Evolutionary conservation across 352 stramenopile genomes (phyloP), one percentile per base, ranked within the genome.

Genomic region (Hyaloperonospora arabidopsidis): DNA sequence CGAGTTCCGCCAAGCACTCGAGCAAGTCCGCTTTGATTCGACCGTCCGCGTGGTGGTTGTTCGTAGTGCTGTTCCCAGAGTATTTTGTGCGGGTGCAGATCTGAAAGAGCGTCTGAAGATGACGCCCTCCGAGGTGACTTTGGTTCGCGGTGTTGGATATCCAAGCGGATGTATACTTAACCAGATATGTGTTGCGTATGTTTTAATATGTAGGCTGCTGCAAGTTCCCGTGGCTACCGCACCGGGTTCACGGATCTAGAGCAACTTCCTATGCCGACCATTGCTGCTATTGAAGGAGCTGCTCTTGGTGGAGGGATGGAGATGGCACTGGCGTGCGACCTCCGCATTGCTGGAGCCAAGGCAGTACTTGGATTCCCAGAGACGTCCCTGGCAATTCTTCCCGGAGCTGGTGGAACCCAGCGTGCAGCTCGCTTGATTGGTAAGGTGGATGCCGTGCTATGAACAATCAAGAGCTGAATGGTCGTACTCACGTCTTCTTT

Each of bases 381-480:
- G 72, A 97, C 93, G 2, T 85, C 74, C 12, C 69, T 98, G 10
- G 93, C 84, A 0, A 98, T 97, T 57, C 83, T 98, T 12, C 93
- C 93, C 29, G 93, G 91, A 19, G 91, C 91, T 23, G 93, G 93
- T 43, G 93, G 91, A 5, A 98, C 91, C 4, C 91, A 97, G 63
- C 82, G 93, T 22, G 74, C 97, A 3, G 86, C 93, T 35, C 85
- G 93, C 29, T 65, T 98, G 2, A 87, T 98, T 43, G 89, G 91
- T 72, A 61, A 25, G 59, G 13, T 35, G 2, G 13, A 14, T 43
- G 11, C 15, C 46, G 28, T 45, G 12, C 0, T 38, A 21, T 12
- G 5, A 34, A 12, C 18, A n/a, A 8, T 11, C 0, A 32, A 32
- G 4, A 4, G 25, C 25, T 32, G 25, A 32, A 4, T 8, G 25